Conservation (phyloP, 306 rosid genomes). For the Adenanthera pavonina region DNA sequence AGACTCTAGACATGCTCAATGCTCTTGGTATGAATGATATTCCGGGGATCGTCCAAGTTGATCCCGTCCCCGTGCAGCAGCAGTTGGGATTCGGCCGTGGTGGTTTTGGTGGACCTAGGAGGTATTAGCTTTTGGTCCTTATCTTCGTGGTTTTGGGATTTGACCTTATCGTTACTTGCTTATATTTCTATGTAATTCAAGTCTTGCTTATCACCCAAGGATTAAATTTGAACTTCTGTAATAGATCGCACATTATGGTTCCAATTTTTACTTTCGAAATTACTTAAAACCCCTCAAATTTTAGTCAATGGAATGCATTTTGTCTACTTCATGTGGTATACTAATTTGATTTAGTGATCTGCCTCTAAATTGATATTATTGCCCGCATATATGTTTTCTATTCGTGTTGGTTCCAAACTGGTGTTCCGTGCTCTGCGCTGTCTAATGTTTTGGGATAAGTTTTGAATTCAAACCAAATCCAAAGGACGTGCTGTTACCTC, state of each 20-base stretch:
- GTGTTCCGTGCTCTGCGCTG: neutral
- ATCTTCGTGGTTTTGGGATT: neutral
- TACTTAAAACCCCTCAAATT: neutral
- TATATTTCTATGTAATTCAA: neutral
- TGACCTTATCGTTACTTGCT: neutral
- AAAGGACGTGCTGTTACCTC: neutral
- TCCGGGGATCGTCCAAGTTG: slow-evolving; percentile 54
- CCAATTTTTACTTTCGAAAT: neutral
- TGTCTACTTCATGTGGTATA: neutral
- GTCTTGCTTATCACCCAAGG: neutral
- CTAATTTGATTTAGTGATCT: neutral
- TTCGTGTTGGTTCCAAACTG: neutral
- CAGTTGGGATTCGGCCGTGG: slow-evolving; percentile 44
- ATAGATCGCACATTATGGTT: neutral
- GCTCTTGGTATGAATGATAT: slow-evolving; percentile 60
- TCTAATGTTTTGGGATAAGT: neutral
- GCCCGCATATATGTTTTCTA: neutral
- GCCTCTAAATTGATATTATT: neutral
- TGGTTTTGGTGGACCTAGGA: slow-evolving; percentile 51
- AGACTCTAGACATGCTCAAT: slow-evolving; percentile 63
- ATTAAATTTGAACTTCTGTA: neutral
- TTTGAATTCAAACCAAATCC: neutral
- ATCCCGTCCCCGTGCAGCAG: slow-evolving; percentile 45
- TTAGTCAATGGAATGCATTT: slow-evolving; percentile 4
- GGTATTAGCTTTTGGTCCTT: slow-evolving; percentile 40